Evolutionary conservation across 2,329 filamentous ascomycete species (phyloP).

Genomic region (Colletotrichum theobromicola): DNA sequence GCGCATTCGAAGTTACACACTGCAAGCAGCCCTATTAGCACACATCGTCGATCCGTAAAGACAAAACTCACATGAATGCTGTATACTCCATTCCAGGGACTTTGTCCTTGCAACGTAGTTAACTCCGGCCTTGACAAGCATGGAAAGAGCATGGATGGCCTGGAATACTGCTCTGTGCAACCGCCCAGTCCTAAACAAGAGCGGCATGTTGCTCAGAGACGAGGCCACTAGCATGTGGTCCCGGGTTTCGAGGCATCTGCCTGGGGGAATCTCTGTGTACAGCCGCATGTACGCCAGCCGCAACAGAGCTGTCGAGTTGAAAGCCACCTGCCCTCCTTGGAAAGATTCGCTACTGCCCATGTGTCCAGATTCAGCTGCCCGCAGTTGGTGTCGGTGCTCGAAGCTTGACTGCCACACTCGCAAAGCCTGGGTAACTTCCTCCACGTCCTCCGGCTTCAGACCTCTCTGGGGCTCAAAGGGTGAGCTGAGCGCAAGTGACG

Average conservation of each 20-base stretch:
- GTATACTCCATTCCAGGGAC: conserved; percentile 67
- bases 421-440: conserved; percentile 60
- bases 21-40: conserved; percentile 28
- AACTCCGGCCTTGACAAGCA: conserved; percentile 68
- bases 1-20: conserved; percentile 69
- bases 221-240: conserved; percentile 67
- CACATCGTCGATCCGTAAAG: neutral
- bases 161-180: conserved; percentile 71
- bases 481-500: conserved; percentile 54
- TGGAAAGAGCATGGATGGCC: conserved; percentile 70
- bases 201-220: conserved; percentile 62
- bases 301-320: conserved; percentile 67
- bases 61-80: conserved; percentile 59
- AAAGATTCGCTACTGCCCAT: conserved; percentile 54
- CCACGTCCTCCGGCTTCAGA: conserved; percentile 59
- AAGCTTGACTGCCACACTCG: conserved; percentile 64
- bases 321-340: conserved; percentile 66
- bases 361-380: conserved; percentile 52
- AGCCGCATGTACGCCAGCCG: conserved; percentile 68
- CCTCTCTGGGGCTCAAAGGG: conserved; percentile 56
- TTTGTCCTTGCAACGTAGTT: conserved; percentile 67
- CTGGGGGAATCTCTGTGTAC: conserved; percentile 68
- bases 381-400: conserved; percentile 58
- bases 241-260: conserved; percentile 67
- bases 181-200: conserved; percentile 62